A percentile compares a stretch with the other conserved stretches of the same genome.
Evolutionary conservation across 164 flowering plant species (phyloP).

Genomic region (Pachysandra terminalis): DNA sequence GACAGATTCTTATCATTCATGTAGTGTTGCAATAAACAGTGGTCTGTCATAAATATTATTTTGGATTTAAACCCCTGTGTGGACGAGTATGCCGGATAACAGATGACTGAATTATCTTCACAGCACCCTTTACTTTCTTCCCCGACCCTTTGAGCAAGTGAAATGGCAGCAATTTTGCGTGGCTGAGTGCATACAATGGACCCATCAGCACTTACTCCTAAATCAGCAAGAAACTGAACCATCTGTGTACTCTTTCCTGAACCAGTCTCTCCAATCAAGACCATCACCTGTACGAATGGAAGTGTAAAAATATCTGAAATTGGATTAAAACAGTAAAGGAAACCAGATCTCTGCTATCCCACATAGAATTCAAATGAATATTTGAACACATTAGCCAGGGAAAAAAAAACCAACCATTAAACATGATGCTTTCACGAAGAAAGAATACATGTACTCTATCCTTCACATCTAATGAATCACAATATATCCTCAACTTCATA

Average conservation of each 20-base stretch:
- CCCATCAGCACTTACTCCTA: constrained; percentile 44
- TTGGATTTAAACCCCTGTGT: constrained; percentile 36
- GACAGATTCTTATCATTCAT: constrained; percentile 61
- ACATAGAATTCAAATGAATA: background rate
- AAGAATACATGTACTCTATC: no score
- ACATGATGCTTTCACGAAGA: no score
- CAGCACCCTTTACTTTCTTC: constrained; percentile 84
- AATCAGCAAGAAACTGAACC: constrained; percentile 89
- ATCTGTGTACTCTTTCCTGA: constrained; percentile 98
- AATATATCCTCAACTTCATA: no score
- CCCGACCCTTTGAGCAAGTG: constrained; percentile 76
- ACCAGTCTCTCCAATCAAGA: constrained; percentile 96
- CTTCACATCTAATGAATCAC: no score
- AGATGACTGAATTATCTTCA: constrained; percentile 42
- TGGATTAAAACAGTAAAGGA: constrained; percentile 5
- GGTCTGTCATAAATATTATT: constrained; percentile 77
- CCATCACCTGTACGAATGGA: constrained; percentile 46
- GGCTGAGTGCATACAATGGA: constrained; percentile 92
- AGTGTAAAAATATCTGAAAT: background rate
- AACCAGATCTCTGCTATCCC: background rate
- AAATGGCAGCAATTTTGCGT: constrained; percentile 83
- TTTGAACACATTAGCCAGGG: background rate
- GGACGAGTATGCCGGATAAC: constrained; percentile 55
- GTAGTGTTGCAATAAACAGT: constrained; percentile 84
- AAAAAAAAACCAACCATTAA: no score